Evolutionary conservation across 257 asterid species (phyloP), one percentile per base, ranked within the genome.

Genomic region (Paulownia fortunei): DNA sequence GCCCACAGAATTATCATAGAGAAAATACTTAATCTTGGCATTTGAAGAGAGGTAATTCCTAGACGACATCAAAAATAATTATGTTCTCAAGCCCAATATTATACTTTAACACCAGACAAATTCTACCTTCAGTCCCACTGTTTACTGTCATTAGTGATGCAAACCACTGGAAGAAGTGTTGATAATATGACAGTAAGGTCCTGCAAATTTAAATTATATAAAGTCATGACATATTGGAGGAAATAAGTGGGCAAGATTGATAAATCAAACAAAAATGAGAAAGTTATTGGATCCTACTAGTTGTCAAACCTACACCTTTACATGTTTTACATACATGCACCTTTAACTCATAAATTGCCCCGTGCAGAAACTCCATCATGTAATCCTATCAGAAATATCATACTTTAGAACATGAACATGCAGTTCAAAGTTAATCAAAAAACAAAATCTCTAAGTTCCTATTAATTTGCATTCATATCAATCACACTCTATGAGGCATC

Each of bases 81-180:
- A 44, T 54, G 74, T 73, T 63, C 18, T 66, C 34, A 69, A 46
- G 67, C 60, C 26, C n/a, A 58, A 34, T 8, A 41, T 59, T 19
- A 49, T 32, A 60, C 72, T n/a, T 2, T 36, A 30, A n/a, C 32
- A 36, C 69, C 46, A 69, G 61, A 76, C 70, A 59, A 60, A 73
- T 32, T 36, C 47, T 84, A 95, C 99, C 98, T 96, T 96, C 81
- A 93, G 91, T 76, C 97, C 97, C 81, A 86, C 86, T 51, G 96
- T 73, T 92, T 92, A 82, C 85, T 74, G 73, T 90, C 94, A 81
- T 79, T 87, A 84, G 86, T 85, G 83, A 92, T 86, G 88, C 97
- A 88, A 89, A 93, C 93, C 85, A 95, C 92, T 5, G 96, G 97
- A 85, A 95, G 98, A 81, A 95, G 97, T 70, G 99, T 90, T 74